phyloP scores from a whole-genome alignment of 176 grass and related monocot species.

The Eremochloa ophiuroides region DNA sequence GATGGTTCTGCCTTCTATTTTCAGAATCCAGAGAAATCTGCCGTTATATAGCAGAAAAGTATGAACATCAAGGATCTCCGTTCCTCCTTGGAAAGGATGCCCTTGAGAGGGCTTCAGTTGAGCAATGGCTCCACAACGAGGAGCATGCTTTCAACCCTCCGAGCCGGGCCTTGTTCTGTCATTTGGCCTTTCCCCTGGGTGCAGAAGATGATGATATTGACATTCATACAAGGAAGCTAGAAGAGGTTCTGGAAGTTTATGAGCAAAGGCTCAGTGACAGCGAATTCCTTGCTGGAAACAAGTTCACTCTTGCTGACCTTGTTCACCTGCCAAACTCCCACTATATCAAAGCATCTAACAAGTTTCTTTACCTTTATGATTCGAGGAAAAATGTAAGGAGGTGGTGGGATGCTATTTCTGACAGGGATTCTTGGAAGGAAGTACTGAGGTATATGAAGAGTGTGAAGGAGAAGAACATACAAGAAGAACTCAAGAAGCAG shows the following conservation, averaged over 20 bases:
- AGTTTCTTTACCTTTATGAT: constrained; percentile 62
- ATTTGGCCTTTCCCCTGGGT: constrained; percentile 56
- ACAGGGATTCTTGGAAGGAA: constrained; percentile 50
- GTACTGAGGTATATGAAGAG: constrained; percentile 32
- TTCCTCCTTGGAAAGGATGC: constrained; percentile 75
- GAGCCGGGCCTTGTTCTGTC: constrained; percentile 69
- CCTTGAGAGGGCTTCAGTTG: constrained; percentile 78
- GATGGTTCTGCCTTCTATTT: constrained; percentile 2
- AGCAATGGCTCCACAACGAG: constrained; percentile 94
- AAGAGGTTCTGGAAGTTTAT: constrained; percentile 76
- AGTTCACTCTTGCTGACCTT: constrained; percentile 81
- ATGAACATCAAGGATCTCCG: constrained; percentile 41
- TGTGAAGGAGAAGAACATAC: constrained; percentile 24
- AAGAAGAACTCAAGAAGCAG: constrained; percentile 33
- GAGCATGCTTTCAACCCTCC: constrained; percentile 87
- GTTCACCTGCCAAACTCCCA: constrained; percentile 79
- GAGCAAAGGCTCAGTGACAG: constrained; percentile 73
- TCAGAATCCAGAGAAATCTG: constrained; percentile 94
- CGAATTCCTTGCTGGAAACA: constrained; percentile 62
- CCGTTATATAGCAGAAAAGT: constrained; percentile 61
- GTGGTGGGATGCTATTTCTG: constrained; percentile 73
- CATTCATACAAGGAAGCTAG: constrained; percentile 45
- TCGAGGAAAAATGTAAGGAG: constrained; percentile 77
- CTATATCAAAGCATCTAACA: constrained; percentile 44
- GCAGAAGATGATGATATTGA: constrained; percentile 32